Evolutionary conservation across 2,329 filamentous ascomycete species (phyloP), one percentile per base, ranked within the genome.

Genomic region (Alternaria triticimaculans): DNA sequence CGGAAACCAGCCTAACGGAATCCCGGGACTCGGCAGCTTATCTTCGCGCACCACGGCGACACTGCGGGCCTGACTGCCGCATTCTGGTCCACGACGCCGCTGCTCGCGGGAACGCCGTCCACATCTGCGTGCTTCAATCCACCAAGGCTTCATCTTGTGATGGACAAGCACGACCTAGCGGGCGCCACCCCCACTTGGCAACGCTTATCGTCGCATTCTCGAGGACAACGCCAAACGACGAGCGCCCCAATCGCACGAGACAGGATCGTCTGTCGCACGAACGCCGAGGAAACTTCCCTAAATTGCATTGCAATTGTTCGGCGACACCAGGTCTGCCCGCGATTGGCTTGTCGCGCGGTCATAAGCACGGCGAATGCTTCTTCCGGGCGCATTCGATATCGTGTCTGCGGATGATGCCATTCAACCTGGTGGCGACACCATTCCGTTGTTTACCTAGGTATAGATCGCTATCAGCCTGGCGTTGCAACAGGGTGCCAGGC

Each of bases 371-470:
- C 49, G 26, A 51, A 51, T 6, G 28, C 28, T 50, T 37, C 28
- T 21, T 15, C 12, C 28, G 49, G 48, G 12, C 14, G 18, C 49
- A 37, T 51, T 51, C 49, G 49, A 51, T 23, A 51, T 51, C 49
- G 28, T 37, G 49, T 51, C 49, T 51, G 49, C 49, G 49, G 20
- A 51, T 51, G 49, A 51, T 51, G 49, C 49, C 28, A 51, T 51
- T 9, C 15, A 51, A 18, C 3, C 18, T 51, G 18, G 21, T 51
- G 18, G 49, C 18, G n/a, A 14, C 49, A 51, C 8, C 28, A 11
- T 6, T 23, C 15, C 28, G 49, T 20, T 51, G 12, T 12, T 37
- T 30, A 37, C 33, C 33, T 37, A 37, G 33, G 33, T 37, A 51
- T 37, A 8, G 49, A 6, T 23, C 49, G 28, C 28, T 37, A 37